phyloP scores from a whole-genome alignment of 2,329 filamentous ascomycete genomes.

The Graphilbum ipis-grandicollis region DNA sequence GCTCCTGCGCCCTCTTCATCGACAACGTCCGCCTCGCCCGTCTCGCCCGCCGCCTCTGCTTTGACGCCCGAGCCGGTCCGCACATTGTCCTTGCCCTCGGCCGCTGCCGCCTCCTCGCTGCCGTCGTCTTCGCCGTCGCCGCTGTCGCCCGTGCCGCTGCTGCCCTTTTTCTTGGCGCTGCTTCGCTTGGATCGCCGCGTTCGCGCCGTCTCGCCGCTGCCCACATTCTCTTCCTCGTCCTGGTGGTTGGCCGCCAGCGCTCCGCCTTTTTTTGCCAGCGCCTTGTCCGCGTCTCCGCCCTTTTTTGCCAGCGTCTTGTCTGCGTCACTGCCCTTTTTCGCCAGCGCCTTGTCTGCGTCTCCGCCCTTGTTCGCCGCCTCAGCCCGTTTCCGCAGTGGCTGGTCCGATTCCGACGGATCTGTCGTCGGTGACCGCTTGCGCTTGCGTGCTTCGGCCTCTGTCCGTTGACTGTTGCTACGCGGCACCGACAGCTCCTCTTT shows the following conservation, averaged over 20 bases:
- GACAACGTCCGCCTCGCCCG: conserved; percentile 15
- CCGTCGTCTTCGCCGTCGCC: conserved; percentile 2
- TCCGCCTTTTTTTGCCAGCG: too few species aligned
- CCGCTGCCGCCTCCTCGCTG: not conserved
- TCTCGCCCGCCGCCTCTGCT: not conserved
- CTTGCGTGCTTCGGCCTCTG: conserved; percentile 24
- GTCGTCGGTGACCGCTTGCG: conserved; percentile 29
- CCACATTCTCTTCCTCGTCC: too few species aligned
- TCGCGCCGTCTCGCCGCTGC: conserved; percentile 16
- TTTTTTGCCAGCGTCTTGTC: conserved; percentile 15
- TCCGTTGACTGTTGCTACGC: conserved; percentile 6
- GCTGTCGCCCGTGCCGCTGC: not conserved
- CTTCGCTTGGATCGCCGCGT: conserved; percentile 24
- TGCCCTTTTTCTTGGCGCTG: conserved; percentile 17
- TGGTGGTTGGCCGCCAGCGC: too few species aligned
- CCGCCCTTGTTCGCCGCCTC: conserved; percentile 23
- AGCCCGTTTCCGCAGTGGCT: conserved; percentile 36
- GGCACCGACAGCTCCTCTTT: conserved; percentile 12
- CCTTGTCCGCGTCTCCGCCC: conserved; percentile 23
- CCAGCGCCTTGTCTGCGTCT: too few species aligned
- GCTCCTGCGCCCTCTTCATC: conserved; percentile 21
- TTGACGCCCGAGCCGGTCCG: too few species aligned
- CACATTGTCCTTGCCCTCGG: conserved; percentile 2
- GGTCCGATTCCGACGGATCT: conserved; percentile 27
- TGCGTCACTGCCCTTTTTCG: conserved; percentile 10